phyloP scores from a whole-genome alignment of 495 filamentous ascomycete species.

The Articulospora tetracladia region DNA sequence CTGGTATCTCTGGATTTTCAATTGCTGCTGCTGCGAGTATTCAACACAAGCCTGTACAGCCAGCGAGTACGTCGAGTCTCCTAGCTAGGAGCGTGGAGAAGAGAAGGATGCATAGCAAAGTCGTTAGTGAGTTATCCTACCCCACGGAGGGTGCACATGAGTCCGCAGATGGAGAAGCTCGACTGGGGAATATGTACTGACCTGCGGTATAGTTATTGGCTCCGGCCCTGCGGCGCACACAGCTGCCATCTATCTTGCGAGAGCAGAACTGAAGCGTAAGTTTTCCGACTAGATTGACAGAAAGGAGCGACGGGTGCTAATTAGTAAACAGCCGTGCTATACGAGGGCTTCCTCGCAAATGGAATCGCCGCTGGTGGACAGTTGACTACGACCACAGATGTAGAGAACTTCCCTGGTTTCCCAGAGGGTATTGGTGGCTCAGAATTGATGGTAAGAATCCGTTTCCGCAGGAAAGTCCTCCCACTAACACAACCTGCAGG shows the following conservation, averaged over 20 bases:
- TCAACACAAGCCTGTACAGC: constrained; percentile 47
- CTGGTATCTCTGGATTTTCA: constrained; percentile 55
- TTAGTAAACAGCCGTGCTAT: constrained; percentile 60
- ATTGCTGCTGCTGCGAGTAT: constrained; percentile 62
- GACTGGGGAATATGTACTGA: background rate
- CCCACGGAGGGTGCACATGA: no score
- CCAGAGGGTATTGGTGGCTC: constrained; percentile 78
- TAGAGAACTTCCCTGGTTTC: constrained; percentile 98
- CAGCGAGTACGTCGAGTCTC: constrained; percentile 24
- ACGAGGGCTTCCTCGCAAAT: constrained; percentile 96
- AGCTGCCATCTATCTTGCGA: constrained; percentile 90
- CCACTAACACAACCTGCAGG: constrained; percentile 37
- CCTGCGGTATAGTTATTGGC: constrained; percentile 53
- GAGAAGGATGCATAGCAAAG: constrained; percentile 70
- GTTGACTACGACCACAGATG: constrained; percentile 94
- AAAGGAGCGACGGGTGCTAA: constrained; percentile 14
- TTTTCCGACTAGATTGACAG: constrained; percentile 27
- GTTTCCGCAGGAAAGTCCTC: background rate
- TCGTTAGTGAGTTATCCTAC: constrained; percentile 59
- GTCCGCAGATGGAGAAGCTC: background rate
- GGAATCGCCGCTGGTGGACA: constrained; percentile 95
- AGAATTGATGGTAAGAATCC: constrained; percentile 68
- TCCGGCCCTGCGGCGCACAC: constrained; percentile 97
- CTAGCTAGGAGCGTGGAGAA: constrained; percentile 28
- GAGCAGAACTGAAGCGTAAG: constrained; percentile 76